phyloP scores from a whole-genome alignment of 1,139 yeast genomes.

The Scheffersomyces illinoinensis region DNA sequence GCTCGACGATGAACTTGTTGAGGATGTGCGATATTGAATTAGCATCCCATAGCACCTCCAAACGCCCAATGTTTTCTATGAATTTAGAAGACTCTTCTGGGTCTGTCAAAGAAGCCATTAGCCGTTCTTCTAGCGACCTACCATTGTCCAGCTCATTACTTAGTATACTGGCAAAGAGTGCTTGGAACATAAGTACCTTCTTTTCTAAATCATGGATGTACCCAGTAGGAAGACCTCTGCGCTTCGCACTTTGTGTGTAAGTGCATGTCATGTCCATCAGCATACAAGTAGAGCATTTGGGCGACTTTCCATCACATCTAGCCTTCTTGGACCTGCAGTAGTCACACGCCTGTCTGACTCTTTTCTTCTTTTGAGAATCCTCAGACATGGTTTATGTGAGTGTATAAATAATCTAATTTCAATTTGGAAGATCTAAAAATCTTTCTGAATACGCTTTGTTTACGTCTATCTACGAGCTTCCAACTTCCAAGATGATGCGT shows the following conservation, averaged over 20 bases:
- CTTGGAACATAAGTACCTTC: constrained; percentile 18
- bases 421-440: not conserved
- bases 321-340: constrained; percentile 23
- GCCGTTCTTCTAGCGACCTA: not conserved
- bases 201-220: constrained; percentile 24
- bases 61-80: constrained; percentile 5
- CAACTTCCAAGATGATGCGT: not conserved
- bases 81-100: constrained; percentile 4
- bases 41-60: constrained; percentile 14
- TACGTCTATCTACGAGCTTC: not conserved
- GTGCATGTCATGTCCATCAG: constrained; percentile 14
- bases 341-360: constrained; percentile 28
- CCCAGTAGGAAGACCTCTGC: constrained; percentile 26
- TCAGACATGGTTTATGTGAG: not conserved
- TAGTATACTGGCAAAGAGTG: constrained; percentile 13
- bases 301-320: constrained; percentile 25
- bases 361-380: constrained; percentile 6
- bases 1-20: constrained; percentile 10
- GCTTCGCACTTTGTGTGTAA: constrained; percentile 18
- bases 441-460: not conserved
- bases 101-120: constrained; percentile 6
- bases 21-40: constrained; percentile 7
- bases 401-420: not conserved
- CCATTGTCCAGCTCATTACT: not conserved
- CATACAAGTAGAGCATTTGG: constrained; percentile 21